Base-by-base conservation (phyloP, 2,329 filamentous ascomycete species). In the Alternaria brassicae region DNA sequence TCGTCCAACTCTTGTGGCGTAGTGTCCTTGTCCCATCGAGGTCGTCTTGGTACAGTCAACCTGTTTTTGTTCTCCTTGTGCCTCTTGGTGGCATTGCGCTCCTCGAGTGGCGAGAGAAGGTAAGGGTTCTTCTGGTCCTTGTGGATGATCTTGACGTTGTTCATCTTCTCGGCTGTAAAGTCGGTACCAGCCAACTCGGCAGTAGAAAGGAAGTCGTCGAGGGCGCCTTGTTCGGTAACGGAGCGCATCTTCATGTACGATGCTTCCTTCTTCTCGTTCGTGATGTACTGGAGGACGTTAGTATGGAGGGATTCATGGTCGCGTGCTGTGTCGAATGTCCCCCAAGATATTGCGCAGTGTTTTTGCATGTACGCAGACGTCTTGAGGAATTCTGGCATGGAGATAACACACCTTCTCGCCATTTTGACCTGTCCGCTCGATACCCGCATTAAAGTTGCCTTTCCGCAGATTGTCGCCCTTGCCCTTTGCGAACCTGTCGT, bases 221-320 rank as follows among this genome's bases (percentile, higher is more conserved):
- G 88, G 42, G 93, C 93, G 68, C 90, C 93, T 80, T 99, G 95
- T 83, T 99, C 92, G 5, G 95, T 99, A 69, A 99, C 91, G 78
- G 92, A 97, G 82, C 94, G 92, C 95, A 99, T 98, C 84, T 98
- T 99, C 75, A 98, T 92, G 93, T 93, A 99, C 69, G 92, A 86
- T 34, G 94, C 95, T 81, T 98, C 93, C 77, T 96, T 89, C 70
- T 88, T 89, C 66, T 91, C 90, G 77, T 96, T 97, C 48, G 92
- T 95, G 71, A 98, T 88, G 78, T 99, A 99, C 83, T 90, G 71
- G 17, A 69, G 63, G 19, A 61, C 67, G 36, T 72, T 54, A 73
- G 74, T 74, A 78, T 48, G 37, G 0, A 12, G 2, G 2, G n/a
- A 27, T 37, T 21, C 17, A 9, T n/a, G 12, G 34, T 36, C 30